These are phyloP conservation scores for Citeromyces nyonsensis DNA, from an alignment of 805 yeast genomes.

Conservation along the genomic window DNA sequence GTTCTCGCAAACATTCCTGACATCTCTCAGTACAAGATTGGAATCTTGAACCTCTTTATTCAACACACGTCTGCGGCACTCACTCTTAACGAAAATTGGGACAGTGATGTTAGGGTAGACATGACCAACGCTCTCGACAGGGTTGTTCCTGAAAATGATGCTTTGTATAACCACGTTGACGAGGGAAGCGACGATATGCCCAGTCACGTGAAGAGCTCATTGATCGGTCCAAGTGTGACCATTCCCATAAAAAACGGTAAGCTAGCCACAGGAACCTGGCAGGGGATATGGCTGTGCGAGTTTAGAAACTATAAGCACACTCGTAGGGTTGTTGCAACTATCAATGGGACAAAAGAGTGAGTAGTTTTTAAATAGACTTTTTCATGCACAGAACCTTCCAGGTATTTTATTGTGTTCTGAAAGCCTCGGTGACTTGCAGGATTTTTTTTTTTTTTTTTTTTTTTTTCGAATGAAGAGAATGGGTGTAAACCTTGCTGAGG, in stretches of 20 bases:
- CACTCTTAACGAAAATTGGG: conserved; percentile 68
- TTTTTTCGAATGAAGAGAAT: background rate
- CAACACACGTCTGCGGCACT: conserved; percentile 75
- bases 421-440: background rate
- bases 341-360: conserved; percentile 36
- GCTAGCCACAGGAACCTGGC: conserved; percentile 73
- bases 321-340: conserved; percentile 56
- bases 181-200: conserved; percentile 84
- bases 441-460: no score
- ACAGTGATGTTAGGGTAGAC: conserved; percentile 61
- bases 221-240: conserved; percentile 47
- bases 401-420: background rate
- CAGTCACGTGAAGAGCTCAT: conserved; percentile 52
- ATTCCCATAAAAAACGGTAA: conserved; percentile 60
- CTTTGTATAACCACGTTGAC: conserved; percentile 42
- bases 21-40: conserved; percentile 41
- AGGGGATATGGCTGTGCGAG: conserved; percentile 66
- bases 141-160: conserved; percentile 49
- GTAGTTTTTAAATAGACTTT: background rate
- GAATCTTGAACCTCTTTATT: conserved; percentile 48
- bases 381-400: background rate
- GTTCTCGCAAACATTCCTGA: conserved; percentile 40
- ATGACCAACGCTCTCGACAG: conserved; percentile 48
- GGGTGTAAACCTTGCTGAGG: conserved; percentile 7
- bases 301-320: conserved; percentile 52